Evolutionary conservation across 768 basidiomycete species (phyloP).

Genomic region (Tulasnella sp.): DNA sequence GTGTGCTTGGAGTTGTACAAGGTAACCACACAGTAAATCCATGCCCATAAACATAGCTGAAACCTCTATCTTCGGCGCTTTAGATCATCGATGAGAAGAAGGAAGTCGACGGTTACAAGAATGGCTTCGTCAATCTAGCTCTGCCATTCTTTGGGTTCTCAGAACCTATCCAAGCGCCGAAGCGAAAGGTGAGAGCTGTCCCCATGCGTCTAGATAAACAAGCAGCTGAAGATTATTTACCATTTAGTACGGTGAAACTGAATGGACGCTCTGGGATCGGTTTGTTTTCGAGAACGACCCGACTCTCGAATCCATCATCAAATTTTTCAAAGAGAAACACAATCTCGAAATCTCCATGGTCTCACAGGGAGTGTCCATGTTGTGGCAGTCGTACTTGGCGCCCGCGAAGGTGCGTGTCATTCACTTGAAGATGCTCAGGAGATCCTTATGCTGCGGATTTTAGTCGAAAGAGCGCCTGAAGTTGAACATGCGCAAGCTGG

Average conservation of each 20-base stretch:
- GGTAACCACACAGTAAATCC: slow-evolving; percentile 34
- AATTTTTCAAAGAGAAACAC: slow-evolving; percentile 76
- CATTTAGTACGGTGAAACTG: slow-evolving; percentile 56
- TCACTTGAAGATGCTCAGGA: neutral
- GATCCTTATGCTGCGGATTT: neutral
- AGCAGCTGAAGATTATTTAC: neutral
- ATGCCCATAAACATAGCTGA: neutral
- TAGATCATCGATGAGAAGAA: slow-evolving; percentile 93
- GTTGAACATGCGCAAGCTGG: slow-evolving; percentile 84
- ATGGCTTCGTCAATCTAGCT: slow-evolving; percentile 95
- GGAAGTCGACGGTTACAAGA: slow-evolving; percentile 92
- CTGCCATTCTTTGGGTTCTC: slow-evolving; percentile 99
- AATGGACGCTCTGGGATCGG: slow-evolving; percentile 98
- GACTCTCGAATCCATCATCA: slow-evolving; percentile 71
- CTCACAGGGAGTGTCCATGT: slow-evolving; percentile 93
- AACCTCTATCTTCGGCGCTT: neutral
- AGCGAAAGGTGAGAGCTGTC: slow-evolving; percentile 47
- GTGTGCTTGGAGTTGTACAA: slow-evolving; percentile 97
- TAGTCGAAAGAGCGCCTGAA: slow-evolving; percentile 64
- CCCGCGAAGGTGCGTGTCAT: slow-evolving; percentile 70
- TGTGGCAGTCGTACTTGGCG: slow-evolving; percentile 89
- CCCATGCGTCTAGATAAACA: neutral
- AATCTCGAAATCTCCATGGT: slow-evolving; percentile 90
- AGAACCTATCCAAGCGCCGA: slow-evolving; percentile 83
- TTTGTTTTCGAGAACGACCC: slow-evolving; percentile 88